phyloP scores from a whole-genome alignment of 2,329 filamentous ascomycete species.

The Fusarium caatingaense region DNA sequence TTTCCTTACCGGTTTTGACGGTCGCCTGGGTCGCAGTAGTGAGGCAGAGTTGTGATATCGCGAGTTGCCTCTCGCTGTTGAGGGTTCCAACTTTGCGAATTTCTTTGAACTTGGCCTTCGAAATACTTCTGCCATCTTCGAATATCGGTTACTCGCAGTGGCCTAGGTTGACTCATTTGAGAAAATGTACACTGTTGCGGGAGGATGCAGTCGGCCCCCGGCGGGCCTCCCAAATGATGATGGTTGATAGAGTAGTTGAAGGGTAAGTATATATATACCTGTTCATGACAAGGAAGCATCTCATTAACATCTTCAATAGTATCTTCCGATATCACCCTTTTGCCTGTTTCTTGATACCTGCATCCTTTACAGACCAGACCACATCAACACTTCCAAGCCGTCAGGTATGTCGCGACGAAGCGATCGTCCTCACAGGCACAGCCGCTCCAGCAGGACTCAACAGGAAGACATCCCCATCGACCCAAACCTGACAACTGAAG shows the following conservation, averaged over 20 bases:
- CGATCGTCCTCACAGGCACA: slow-evolving; percentile 22
- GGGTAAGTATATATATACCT: slow-evolving; percentile 15
- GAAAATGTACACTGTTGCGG: not conserved
- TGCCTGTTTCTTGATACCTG: not conserved
- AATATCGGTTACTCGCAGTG: not conserved
- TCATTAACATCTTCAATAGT: not conserved
- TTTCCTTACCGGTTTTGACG: not conserved
- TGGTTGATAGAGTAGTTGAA: not conserved
- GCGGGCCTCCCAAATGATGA: slow-evolving; percentile 15
- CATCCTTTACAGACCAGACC: not conserved
- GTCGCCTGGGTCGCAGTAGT: slow-evolving; percentile 31
- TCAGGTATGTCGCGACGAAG: slow-evolving; percentile 34
- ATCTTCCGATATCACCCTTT: not conserved
- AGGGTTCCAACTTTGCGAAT: slow-evolving; percentile 2
- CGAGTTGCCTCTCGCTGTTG: slow-evolving; percentile 1
- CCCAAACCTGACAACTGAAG: not conserved
- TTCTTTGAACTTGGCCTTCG: not conserved
- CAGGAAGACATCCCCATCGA: slow-evolving; percentile 33
- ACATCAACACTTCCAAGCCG: not conserved
- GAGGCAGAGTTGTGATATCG: slow-evolving; percentile 22
- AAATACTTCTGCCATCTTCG: not conserved
- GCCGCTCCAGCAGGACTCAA: slow-evolving; percentile 16
- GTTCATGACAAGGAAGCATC: no score
- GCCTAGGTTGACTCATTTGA: not conserved
- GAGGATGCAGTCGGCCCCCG: not conserved